Base-by-base conservation (phyloP, 1,284 basidiomycete species). In the Apiotrichum gamsii region DNA sequence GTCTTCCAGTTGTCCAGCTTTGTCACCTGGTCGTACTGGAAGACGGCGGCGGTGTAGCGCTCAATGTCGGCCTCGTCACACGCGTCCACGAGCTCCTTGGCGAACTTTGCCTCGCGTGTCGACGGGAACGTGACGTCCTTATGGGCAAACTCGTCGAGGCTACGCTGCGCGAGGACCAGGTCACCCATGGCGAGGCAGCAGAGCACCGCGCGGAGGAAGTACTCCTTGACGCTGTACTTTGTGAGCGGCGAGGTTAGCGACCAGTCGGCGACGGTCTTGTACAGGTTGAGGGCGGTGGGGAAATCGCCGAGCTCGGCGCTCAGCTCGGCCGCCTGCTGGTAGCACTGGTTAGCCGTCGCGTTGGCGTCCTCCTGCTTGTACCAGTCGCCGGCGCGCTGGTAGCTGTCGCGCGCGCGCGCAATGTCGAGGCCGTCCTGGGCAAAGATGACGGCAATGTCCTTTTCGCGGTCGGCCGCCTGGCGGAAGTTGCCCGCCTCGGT, bases 171-270 rank as follows among this genome's bases (percentile, higher is more conserved):
- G 8, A 83, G 84, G n/a, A 94, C 82, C 41, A 83, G 75, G 63
- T 96, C 93, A 52, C 80, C 80, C 78, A 88, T 85, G 16, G 91
- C 94, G 46, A 97, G 77, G 32, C 87, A 87, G 67, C 94, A 98
- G 21, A 98, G 74, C 28, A 82, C 83, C 3, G 91, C 81, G 59
- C 84, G 81, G 36, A 98, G 77, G 84, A 90, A 97, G 70, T 95
- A 96, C 64, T 98, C 94, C 75, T 97, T 98, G 60, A 97, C 94
- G 56, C 87, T 91, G 76, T 96, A 98, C 72, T 90, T 90, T n/a
- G 95, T 98, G 60, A 98, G 75, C 16, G 85, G 78, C 43, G 86
- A 90, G 3, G 77, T 77, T 39, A 98, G 75, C 15, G 86, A 89
- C 70, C 87, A 84, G 55, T 86, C 80, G 2, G 93, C 95, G 37